Evolutionary conservation across 805 yeast species (phyloP), one percentile per base, ranked within the genome.

Genomic region (Brettanomyces sp.): DNA sequence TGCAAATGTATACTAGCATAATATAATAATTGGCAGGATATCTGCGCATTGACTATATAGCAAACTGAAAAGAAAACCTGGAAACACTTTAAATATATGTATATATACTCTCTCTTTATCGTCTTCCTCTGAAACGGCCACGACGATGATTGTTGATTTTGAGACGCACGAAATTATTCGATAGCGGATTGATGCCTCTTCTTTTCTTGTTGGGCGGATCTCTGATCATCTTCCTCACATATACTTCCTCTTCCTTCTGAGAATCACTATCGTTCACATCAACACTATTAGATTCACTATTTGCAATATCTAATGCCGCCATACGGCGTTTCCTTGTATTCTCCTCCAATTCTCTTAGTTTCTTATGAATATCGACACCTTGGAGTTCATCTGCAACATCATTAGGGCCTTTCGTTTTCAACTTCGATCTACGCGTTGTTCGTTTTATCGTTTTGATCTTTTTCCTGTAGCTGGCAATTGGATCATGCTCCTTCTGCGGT

Each of bases 351-450:
- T 58, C 42, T 58, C 58, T 62, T 59, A 75, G 59, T 44, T 65
- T 67, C n/a, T 65, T 59, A 42, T 73, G 77, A 7, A 77, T 56
- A 50, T 76, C 61, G 25, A 67, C 63, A 13, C 56, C 56, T n/a
- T 60, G 62, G 34, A 73, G 50, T 11, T 52, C 55, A 41, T 67
- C 71, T 4, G 58, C 60, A 22, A 47, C 52, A 3, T 48, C 42
- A 3, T 49, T 55, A 0, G 54, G 52, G 3, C 52, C 59, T 4
- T 47, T 49, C 0, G 80, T 76, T 49, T 67, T 72, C 48, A 77
- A 64, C 48, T 73, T 75, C 60, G 72, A 69, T 43, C 79, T 63
- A 45, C 77, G 62, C 1, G 81, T 76, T 1, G 74, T 69, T 53
- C 82, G 59, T 59, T 77, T 77, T 39, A 72, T 76, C 0, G 80